phyloP scores from a whole-genome alignment of 2,329 filamentous ascomycete species.

The Aspergillus spinulosporus region DNA sequence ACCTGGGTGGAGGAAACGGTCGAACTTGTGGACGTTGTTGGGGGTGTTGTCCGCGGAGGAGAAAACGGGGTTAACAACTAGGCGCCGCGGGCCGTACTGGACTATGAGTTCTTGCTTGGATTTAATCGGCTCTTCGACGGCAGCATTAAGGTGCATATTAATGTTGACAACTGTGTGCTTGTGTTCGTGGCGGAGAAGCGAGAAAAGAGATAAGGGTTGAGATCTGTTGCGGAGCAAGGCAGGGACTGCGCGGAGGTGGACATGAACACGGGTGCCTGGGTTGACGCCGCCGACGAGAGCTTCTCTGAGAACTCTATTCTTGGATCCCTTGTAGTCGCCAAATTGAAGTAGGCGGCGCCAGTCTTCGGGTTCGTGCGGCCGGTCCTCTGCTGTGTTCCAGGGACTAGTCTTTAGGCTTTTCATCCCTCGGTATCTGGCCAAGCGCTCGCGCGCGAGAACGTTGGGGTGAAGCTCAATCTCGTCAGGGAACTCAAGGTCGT shows the following conservation, averaged over 20 bases:
- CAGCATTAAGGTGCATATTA: conserved; percentile 80
- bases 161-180: conserved; percentile 90
- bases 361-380: conserved; percentile 81
- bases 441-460: conserved; percentile 78
- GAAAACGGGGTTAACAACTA: conserved; percentile 87
- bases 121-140: conserved; percentile 73
- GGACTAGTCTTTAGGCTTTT: conserved; percentile 85
- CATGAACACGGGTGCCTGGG: conserved; percentile 77
- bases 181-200: conserved; percentile 88
- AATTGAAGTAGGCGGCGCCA: conserved; percentile 85
- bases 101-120: conserved; percentile 90
- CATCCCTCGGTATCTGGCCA: conserved; percentile 83
- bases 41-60: conserved; percentile 86
- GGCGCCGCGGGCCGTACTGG: conserved; percentile 84
- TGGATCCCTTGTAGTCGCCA: conserved; percentile 83
- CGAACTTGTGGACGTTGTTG: conserved; percentile 97
- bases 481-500: conserved; percentile 94
- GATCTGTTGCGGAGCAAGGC: conserved; percentile 51
- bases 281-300: conserved; percentile 83
- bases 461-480: conserved; percentile 93
- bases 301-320: conserved; percentile 74
- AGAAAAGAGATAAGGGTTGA: conserved; percentile 74
- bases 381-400: conserved; percentile 89
- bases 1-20: conserved; percentile 86
- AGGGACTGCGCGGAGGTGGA: conserved; percentile 68